Base-by-base conservation (phyloP, 2,329 filamentous ascomycete genomes). In the Ramularia collo-cygni region DNA sequence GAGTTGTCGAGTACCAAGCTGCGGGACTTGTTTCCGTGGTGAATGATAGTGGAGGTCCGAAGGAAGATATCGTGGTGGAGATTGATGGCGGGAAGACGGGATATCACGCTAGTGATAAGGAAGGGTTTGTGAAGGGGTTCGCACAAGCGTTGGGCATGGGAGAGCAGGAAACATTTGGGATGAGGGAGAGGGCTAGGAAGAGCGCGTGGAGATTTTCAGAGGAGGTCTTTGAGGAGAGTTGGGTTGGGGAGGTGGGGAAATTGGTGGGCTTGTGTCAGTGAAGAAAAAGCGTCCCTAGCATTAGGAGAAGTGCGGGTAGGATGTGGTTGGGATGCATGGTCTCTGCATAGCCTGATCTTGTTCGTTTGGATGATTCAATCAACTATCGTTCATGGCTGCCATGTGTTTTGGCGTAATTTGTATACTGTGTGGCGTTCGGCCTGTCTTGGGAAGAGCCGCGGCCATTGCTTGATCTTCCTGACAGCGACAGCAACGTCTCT, bases 1-100 rank as follows among this genome's bases (percentile, higher is more conserved):
- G 92, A 1, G 89, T 96, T 12, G 92, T 98, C 28, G 92, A 98
- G 69, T 98, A 96, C 60, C 89, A 96, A 61, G 92, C 92, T 3
- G 92, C 92, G 0, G 92, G 92, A 1, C 70, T 98, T 42, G 88
- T 98, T 42, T 81, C 83, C 4, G 89, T 98, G 0, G 92, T 96
- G 7, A 92, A 98, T 56, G 74, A 95, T 63, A 92, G 85, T 36
- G 92, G 90, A 7, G 92, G 92, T 0, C 92, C 92, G 2, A 95
- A 92, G 64, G 66, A 87, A 47, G 92, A 98, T 60, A 98, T 98
- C 51, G 90, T 96, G 12, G 76, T 87, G 8, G 74, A 84, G 8
- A 69, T 92, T 26, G 81, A 92, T 48, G 87, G 85, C 3, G 68
- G 82, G 49, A 79, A 83, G 8, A 95, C 85, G 21, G 90, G 92